Conservation (phyloP, 345 rosid species). For the Salix arbutifolia region DNA sequence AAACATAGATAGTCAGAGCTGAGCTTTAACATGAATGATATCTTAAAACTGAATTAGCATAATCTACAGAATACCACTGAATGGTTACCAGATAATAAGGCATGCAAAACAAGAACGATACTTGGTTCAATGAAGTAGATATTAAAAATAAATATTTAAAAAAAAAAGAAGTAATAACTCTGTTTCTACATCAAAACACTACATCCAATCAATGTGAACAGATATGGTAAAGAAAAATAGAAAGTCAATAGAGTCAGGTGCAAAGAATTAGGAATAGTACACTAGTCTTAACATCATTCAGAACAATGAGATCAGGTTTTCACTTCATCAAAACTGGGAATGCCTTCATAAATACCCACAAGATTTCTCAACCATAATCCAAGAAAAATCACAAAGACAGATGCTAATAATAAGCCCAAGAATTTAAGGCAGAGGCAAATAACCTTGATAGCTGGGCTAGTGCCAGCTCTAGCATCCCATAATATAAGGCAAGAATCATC, state of each 20-base stretch:
- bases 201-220: not conserved
- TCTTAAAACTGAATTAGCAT: not conserved
- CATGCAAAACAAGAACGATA: not conserved
- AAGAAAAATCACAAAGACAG: not conserved
- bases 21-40: not conserved
- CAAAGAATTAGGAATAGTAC: not conserved
- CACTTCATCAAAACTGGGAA: not conserved
- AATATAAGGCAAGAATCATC: constrained; percentile 98
- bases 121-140: not conserved
- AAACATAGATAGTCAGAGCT: not conserved
- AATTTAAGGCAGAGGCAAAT: not conserved
- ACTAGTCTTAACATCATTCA: not conserved
- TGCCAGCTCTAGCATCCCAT: constrained; percentile 96
- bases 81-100: not conserved
- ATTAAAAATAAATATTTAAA: not conserved
- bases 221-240: not conserved
- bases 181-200: not conserved
- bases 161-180: not conserved
- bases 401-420: not conserved
- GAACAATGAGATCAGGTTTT: not conserved
- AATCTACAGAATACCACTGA: not conserved
- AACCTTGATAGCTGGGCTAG: constrained; percentile 80
- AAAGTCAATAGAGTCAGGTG: not conserved
- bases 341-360: not conserved
- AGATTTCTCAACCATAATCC: not conserved